Conservation (phyloP, 129 eudicot genomes). For the Deinandra increscens region DNA sequence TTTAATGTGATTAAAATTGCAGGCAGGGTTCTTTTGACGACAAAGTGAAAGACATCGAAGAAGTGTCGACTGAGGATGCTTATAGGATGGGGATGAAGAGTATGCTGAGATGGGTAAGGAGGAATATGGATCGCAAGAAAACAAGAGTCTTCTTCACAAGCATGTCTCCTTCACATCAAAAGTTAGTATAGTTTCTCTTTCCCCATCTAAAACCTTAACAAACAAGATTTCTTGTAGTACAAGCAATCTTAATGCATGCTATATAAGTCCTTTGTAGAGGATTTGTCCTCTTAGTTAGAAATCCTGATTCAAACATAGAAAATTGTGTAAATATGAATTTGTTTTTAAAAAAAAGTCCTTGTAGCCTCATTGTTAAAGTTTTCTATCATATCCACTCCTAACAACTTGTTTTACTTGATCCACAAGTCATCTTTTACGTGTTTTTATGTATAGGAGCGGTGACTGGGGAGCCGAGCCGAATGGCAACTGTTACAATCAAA, state of each 20-base stretch:
- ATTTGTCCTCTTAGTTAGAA: too few relatives aligned
- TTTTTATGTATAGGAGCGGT: constrained; percentile 43
- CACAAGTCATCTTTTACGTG: neutral
- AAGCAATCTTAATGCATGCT: neutral
- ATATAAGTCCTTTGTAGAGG: neutral
- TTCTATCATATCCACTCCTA: neutral
- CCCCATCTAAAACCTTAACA: neutral
- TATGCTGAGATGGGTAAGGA: constrained; percentile 89
- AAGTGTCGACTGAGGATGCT: constrained; percentile 79
- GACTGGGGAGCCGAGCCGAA: constrained; percentile 82
- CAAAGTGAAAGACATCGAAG: constrained; percentile 55
- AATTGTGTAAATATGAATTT: too few relatives aligned
- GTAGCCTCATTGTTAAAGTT: neutral
- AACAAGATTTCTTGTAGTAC: neutral
- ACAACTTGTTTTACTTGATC: neutral
- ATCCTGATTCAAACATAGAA: too few relatives aligned
- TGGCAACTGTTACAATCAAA: constrained; percentile 79
- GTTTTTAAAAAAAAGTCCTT: too few relatives aligned
- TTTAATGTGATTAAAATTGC: neutral
- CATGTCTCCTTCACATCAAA: constrained; percentile 96
- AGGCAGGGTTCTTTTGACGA: constrained; percentile 93
- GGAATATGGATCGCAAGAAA: constrained; percentile 76
- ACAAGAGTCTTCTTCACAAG: constrained; percentile 88
- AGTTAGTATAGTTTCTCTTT: constrained; percentile 43
- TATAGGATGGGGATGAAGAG: constrained; percentile 84